Percentiles rank a stretch among this genome's conserved stretches.
Evolutionary conservation across 768 basidiomycete genomes (phyloP).

Genomic region (Lactarius vividus): DNA sequence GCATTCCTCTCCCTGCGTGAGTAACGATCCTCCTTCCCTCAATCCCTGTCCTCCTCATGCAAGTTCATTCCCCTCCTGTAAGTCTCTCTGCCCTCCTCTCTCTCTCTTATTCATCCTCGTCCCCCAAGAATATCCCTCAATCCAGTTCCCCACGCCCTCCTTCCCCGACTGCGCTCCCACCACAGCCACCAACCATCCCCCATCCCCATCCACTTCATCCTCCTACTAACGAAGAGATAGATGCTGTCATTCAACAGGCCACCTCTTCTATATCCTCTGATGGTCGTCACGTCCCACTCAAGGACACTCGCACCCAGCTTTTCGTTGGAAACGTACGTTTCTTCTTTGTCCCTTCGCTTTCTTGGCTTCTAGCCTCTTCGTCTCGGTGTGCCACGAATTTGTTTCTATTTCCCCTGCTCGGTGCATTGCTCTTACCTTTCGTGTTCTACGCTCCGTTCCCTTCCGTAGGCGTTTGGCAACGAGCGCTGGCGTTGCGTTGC

Average conservation of each 20-base stretch:
- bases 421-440: constrained; percentile 6
- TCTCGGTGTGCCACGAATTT: not conserved
- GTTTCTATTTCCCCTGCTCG: not conserved
- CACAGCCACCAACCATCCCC: constrained; percentile 9
- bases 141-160: constrained; percentile 16
- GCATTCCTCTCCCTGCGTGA: constrained; percentile 19
- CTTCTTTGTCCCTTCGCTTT: constrained; percentile 14
- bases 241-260: constrained; percentile 89
- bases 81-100: not conserved
- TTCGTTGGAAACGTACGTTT: constrained; percentile 90
- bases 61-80: constrained; percentile 20
- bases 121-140: constrained; percentile 8
- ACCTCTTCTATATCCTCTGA: constrained; percentile 62
- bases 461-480: not conserved
- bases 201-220: constrained; percentile 22
- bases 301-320: constrained; percentile 91
- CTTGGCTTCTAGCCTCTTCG: not conserved
- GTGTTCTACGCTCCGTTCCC: not conserved
- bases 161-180: not conserved
- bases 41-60: constrained; percentile 20
- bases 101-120: constrained; percentile 8
- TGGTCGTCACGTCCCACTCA: constrained; percentile 46
- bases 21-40: constrained; percentile 14
- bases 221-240: constrained; percentile 82
- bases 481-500: constrained; percentile 4